Conservation (phyloP, 139 green algal species). For the Coelastrella sp. region DNA sequence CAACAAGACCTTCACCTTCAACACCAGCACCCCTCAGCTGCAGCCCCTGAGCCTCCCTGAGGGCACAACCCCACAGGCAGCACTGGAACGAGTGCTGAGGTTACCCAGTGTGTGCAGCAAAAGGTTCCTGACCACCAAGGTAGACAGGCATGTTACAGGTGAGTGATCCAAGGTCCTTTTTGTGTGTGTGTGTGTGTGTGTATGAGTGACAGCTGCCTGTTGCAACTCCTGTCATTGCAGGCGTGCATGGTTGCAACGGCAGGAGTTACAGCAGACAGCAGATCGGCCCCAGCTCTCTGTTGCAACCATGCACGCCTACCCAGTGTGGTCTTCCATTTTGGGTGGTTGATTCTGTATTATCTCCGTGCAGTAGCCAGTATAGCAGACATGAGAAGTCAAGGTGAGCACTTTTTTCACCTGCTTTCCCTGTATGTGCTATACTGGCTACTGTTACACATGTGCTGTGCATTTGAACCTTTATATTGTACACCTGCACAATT, state of each 20-base stretch:
- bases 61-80: constrained; percentile 53
- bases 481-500: too few species aligned
- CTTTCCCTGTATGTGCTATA: too few species aligned
- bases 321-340: too few species aligned
- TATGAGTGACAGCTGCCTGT: not conserved
- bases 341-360: too few species aligned
- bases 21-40: constrained; percentile 39
- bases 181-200: too few species aligned
- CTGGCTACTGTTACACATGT: too few species aligned
- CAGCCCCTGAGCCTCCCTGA: constrained; percentile 70
- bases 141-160: constrained; percentile 92
- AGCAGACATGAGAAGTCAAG: too few species aligned
- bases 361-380: too few species aligned
- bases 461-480: too few species aligned
- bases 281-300: not conserved
- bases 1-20: constrained; percentile 95
- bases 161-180: not conserved
- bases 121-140: constrained; percentile 99
- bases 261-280: not conserved
- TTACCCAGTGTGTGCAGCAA: constrained; percentile 96
- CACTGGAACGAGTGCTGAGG: constrained; percentile 87
- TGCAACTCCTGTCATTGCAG: too few species aligned
- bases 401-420: too few species aligned
- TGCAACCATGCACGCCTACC: too few species aligned
- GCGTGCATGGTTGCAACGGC: not conserved